phyloP scores from a whole-genome alignment of 225 moss, liverwort and hornwort species.

The Bryoerythrophyllum caledonicum region DNA sequence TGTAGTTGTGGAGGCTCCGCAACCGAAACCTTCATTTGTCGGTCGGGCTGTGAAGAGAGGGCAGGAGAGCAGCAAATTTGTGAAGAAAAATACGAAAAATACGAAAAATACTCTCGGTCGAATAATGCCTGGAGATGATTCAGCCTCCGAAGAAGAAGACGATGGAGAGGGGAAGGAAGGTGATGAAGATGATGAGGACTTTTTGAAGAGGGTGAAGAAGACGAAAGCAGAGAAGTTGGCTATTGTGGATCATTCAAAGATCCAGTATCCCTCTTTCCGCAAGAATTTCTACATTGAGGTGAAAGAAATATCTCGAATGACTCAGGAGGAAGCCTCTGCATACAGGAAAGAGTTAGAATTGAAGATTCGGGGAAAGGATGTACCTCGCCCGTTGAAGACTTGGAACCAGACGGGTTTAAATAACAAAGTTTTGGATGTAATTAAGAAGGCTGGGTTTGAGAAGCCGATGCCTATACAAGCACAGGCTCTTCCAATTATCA shows the following conservation, averaged over 20 bases:
- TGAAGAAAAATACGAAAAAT: conserved; percentile 64
- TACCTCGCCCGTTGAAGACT: conserved; percentile 88
- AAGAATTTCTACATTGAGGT: conserved; percentile 99
- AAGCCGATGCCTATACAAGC: conserved; percentile 98
- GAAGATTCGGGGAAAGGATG: conserved; percentile 97
- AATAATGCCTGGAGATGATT: conserved; percentile 97
- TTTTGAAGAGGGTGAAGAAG: conserved; percentile 98
- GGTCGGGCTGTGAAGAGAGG: conserved; percentile 49
- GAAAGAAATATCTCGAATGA: conserved; percentile 93
- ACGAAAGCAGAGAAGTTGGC: conserved; percentile 96
- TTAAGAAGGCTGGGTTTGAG: conserved; percentile 85
- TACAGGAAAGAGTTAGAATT: conserved; percentile 84
- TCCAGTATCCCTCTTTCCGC: conserved; percentile 79
- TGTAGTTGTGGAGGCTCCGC: conserved; percentile 28
- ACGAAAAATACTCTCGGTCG: conserved; percentile 65
- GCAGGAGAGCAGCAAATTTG: conserved; percentile 61
- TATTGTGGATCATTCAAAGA: conserved; percentile 91
- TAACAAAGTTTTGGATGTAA: conserved; percentile 87
- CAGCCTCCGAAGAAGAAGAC: conserved; percentile 82
- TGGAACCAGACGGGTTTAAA: conserved; percentile 99
- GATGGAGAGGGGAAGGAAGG: conserved; percentile 78
- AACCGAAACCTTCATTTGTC: conserved; percentile 23
- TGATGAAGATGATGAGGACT: conserved; percentile 96
- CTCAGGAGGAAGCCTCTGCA: conserved; percentile 69
- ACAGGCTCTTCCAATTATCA: conserved; percentile 91